phyloP scores from a whole-genome alignment of 305 asterid species.

The Fraxinus nigra region DNA sequence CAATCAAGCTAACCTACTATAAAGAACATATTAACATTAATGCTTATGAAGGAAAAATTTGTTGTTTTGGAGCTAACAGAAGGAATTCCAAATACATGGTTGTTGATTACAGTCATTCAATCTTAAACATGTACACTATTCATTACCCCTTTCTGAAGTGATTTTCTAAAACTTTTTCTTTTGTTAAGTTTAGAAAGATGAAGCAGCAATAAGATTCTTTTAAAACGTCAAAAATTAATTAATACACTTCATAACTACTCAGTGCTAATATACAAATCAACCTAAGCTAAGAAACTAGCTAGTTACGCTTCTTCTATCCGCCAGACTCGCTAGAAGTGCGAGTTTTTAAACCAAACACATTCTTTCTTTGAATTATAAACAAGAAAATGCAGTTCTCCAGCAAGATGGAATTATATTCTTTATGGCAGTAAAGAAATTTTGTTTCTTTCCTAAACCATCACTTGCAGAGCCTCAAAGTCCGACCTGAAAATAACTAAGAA shows the following conservation, averaged over 20 bases:
- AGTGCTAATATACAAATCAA: neutral
- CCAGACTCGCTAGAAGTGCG: neutral
- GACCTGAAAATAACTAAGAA: neutral
- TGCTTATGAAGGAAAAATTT: neutral
- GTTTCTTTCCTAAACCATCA: conserved; percentile 6
- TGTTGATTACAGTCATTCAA: neutral
- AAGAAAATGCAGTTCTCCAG: neutral
- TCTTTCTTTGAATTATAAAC: neutral
- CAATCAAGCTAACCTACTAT: neutral
- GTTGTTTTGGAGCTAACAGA: neutral
- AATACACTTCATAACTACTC: neutral
- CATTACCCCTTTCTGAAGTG: neutral
- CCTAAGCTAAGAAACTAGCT: neutral
- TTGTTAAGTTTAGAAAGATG: neutral
- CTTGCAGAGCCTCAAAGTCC: neutral
- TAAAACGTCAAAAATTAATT: neutral
- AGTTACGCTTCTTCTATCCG: neutral
- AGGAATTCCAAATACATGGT: neutral
- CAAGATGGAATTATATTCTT: neutral
- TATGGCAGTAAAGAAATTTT: neutral
- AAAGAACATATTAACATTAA: neutral
- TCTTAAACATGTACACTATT: neutral
- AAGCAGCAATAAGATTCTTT: neutral
- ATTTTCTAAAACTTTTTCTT: neutral
- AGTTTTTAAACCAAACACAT: neutral